Base-by-base conservation (phyloP, 768 basidiomycete genomes). In the Kwoniella heveanensis region DNA sequence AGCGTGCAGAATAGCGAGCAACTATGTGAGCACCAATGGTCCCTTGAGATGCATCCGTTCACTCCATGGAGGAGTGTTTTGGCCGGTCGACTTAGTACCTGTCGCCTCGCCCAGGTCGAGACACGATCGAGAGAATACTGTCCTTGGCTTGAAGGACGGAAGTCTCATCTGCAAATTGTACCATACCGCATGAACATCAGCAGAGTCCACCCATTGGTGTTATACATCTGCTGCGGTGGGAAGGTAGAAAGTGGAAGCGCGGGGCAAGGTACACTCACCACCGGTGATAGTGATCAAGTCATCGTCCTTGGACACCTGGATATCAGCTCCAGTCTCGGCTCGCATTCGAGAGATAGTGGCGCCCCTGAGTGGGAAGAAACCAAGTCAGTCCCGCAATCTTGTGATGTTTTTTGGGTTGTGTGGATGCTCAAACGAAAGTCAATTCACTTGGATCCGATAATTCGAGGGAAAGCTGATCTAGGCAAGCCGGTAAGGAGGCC, bases 321-420 rank as follows among this genome's bases (percentile, higher is more conserved):
- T 92, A 76, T 95, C 92, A 58, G 93, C 90, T 46, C 91, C 90
- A 56, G 90, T 95, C 81, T 92, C 92, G 55, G 85, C 85, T 59
- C 93, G 87, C 56, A 97, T 85, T 53, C 93, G 89, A 56, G 89
- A 85, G 54, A 97, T 90, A 71, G 92, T 97, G 26, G 91, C 83
- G 57, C 93, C 76, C 72, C 72, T 76, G 51, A 21, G 15, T 25
- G 37, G 27, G 19, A 4, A 50, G 21, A 9, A 15, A 26, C 17
- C 17, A 30, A 29, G 19, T 39, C 22, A 32, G 32, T 32, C 13
- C 32, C 32, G 32, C 13, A 32, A 32, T 32, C 32, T 5, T 32
- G 32, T 32, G 32, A 53, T 24, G 27, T 17, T 49, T 25, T n/a
- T n/a, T n/a, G n/a, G n/a, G n/a, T n/a, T n/a, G n/a, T n/a, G n/a